Conservation (phyloP, 768 basidiomycete species). For the Collybia mongolica region DNA sequence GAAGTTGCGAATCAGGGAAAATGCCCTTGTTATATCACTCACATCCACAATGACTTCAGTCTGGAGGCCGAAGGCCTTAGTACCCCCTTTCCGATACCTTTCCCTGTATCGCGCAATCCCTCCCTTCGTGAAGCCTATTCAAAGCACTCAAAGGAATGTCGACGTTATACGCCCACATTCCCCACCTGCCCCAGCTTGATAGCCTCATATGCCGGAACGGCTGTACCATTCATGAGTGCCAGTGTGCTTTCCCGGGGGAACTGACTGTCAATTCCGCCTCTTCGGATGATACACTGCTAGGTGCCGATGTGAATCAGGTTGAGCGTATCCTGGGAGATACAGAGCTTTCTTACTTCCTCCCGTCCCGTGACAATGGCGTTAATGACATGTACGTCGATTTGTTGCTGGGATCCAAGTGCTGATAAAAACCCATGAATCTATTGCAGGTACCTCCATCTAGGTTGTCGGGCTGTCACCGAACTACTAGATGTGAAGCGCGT, state of each 20-base stretch:
- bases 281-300: conserved; percentile 17
- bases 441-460: conserved; percentile 77
- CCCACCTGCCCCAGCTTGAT: too few species aligned
- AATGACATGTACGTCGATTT: conserved; percentile 73
- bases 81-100: too few species aligned
- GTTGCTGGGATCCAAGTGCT: conserved; percentile 1
- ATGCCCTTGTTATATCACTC: too few species aligned
- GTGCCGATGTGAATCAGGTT: conserved; percentile 13
- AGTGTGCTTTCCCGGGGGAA: not conserved
- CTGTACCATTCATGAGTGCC: too few species aligned
- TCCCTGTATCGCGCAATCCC: too few species aligned
- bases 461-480: conserved; percentile 48
- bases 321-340: conserved; percentile 70
- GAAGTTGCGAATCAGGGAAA: too few species aligned
- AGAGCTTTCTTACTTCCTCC: conserved; percentile 79
- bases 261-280: conserved; percentile 9
- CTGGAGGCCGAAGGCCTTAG: too few species aligned
- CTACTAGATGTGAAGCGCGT: conserved; percentile 49
- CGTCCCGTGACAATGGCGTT: conserved; percentile 74
- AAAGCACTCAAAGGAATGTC: too few species aligned
- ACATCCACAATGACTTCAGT: too few species aligned
- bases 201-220: too few species aligned
- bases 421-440: not conserved
- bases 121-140: too few species aligned
- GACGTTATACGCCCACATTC: too few species aligned